These are phyloP conservation scores for Phytopythium helicoides DNA, from an alignment of 352 stramenopile genomes.

Conservation along the genomic window DNA sequence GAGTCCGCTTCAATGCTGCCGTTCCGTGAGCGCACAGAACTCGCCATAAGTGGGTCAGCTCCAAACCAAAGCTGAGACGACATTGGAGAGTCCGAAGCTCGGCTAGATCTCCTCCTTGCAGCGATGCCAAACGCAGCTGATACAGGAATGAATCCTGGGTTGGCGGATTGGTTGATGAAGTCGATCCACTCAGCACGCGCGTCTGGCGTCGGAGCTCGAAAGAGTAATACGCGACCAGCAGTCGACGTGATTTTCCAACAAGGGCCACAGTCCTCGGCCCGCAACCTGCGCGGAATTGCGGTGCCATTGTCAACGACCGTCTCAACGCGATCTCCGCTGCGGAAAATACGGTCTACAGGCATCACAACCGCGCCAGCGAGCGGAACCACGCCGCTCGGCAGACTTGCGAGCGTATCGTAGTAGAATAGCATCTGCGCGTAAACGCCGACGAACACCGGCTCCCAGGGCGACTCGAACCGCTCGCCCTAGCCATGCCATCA, in stretches of 20 bases:
- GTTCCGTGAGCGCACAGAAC: slow-evolving; percentile 10
- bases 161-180: slow-evolving; percentile 32
- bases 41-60: background rate
- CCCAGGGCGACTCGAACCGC: slow-evolving; percentile 66
- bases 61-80: slow-evolving; percentile 13
- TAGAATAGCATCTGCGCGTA: slow-evolving; percentile 68
- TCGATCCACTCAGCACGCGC: slow-evolving; percentile 53
- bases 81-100: slow-evolving; percentile 13
- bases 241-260: slow-evolving; percentile 74
- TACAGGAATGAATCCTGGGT: slow-evolving; percentile 12
- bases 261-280: slow-evolving; percentile 53
- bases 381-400: slow-evolving; percentile 52
- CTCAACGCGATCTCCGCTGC: slow-evolving; percentile 19
- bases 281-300: background rate
- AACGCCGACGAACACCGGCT: slow-evolving; percentile 51
- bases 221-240: slow-evolving; percentile 54
- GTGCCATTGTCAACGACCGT: background rate
- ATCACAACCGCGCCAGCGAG: slow-evolving; percentile 43
- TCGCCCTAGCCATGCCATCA: slow-evolving; percentile 22
- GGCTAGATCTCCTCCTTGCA: slow-evolving; percentile 1
- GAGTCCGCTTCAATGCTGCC: slow-evolving; percentile 20
- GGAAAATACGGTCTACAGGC: slow-evolving; percentile 61
- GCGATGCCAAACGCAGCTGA: background rate
- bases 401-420: slow-evolving; percentile 48
- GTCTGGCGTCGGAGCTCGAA: slow-evolving; percentile 52